These are phyloP conservation scores for Zygoascus ofunaensis DNA, from an alignment of 805 yeast species.

Conservation along the genomic window DNA sequence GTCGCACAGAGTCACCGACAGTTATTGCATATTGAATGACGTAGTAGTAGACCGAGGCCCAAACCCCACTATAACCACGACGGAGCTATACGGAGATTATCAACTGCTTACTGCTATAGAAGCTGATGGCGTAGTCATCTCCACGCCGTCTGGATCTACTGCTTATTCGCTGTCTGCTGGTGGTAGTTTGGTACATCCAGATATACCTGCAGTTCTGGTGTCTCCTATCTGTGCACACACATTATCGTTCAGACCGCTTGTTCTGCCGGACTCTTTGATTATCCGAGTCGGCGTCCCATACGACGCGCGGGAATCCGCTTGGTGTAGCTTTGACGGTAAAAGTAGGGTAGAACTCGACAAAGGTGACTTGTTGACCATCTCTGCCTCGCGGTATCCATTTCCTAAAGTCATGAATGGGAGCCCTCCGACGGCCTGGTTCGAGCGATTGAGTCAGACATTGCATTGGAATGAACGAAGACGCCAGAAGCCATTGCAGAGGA, in stretches of 20 bases:
- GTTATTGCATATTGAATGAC: slow-evolving; percentile 41
- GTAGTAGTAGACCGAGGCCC: slow-evolving; percentile 46
- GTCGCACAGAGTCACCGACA: slow-evolving; percentile 27
- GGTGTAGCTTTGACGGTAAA: slow-evolving; percentile 96
- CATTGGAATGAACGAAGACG: slow-evolving; percentile 91
- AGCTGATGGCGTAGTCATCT: slow-evolving; percentile 56
- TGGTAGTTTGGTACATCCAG: slow-evolving; percentile 87
- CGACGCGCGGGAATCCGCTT: slow-evolving; percentile 79
- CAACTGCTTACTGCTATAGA: slow-evolving; percentile 50
- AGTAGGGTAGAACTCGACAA: slow-evolving; percentile 67
- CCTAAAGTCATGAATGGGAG: slow-evolving; percentile 72
- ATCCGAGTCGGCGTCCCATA: slow-evolving; percentile 74
- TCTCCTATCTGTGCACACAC: slow-evolving; percentile 96
- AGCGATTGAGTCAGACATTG: slow-evolving; percentile 72
- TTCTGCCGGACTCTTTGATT: slow-evolving; percentile 80
- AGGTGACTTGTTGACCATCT: slow-evolving; percentile 79
- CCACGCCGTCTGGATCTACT: slow-evolving; percentile 67
- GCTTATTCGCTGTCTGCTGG: slow-evolving; percentile 93
- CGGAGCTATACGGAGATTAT: slow-evolving; percentile 41
- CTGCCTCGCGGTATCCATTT: slow-evolving; percentile 85
- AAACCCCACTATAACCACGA: slow-evolving; percentile 41
- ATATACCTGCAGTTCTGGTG: slow-evolving; percentile 79
- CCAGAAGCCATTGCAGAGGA: slow-evolving; percentile 56
- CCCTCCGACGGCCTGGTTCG: slow-evolving; percentile 64
- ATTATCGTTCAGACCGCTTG: slow-evolving; percentile 78